Evolutionary conservation across 331 rosid species (phyloP).

Genomic region (Quercus tomentella): DNA sequence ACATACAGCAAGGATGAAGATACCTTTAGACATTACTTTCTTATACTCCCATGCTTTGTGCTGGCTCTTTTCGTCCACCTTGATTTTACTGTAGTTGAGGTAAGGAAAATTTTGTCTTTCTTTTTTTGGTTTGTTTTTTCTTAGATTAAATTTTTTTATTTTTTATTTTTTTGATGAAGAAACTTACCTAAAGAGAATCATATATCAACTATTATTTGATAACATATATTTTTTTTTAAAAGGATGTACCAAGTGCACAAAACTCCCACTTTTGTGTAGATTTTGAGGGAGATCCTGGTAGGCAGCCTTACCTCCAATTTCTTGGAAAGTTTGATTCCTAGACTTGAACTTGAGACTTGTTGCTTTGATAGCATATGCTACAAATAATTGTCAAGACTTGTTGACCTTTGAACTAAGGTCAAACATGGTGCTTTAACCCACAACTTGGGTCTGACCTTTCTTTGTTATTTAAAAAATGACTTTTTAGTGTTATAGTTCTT

Average conservation of each 20-base stretch:
- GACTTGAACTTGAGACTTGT: too few species aligned
- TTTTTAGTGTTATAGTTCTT: not conserved
- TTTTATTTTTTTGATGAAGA: not conserved
- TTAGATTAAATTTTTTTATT: too few species aligned
- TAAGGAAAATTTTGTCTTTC: not conserved
- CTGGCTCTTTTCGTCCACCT: constrained; percentile 23
- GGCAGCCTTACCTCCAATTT: too few species aligned
- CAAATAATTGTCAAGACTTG: not conserved
- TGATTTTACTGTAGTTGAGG: constrained; percentile 12
- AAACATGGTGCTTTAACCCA: not conserved
- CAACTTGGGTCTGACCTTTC: not conserved
- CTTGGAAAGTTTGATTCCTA: too few species aligned
- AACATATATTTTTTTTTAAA: too few species aligned
- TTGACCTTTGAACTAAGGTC: not conserved
- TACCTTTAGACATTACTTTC: constrained; percentile 28
- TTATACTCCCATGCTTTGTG: constrained; percentile 11
- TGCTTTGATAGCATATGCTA: not conserved
- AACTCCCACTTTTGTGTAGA: too few species aligned
- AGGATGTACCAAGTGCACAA: too few species aligned
- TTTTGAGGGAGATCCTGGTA: too few species aligned
- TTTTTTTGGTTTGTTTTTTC: not conserved
- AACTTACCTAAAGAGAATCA: not conserved
- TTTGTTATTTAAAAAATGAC: not conserved
- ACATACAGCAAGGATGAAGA: constrained; percentile 34
- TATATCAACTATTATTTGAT: not conserved